Percentiles rank a stretch among this genome's conserved stretches.
phyloP scores from a whole-genome alignment of 345 rosid genomes.

The Syzygium aromaticum region DNA sequence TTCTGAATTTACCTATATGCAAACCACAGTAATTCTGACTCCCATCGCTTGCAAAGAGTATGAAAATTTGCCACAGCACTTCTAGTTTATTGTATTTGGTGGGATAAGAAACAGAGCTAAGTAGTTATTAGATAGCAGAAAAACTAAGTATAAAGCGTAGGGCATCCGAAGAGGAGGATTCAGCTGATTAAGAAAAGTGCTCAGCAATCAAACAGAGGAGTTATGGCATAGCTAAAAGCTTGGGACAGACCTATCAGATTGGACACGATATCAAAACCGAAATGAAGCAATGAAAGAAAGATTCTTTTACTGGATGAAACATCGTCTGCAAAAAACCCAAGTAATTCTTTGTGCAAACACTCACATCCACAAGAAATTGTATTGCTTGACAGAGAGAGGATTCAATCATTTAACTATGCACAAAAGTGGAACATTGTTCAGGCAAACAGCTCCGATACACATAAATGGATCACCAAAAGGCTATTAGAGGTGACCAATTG shows the following conservation, averaged over 20 bases:
- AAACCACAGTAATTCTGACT: background rate
- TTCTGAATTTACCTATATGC: slow-evolving; percentile 14
- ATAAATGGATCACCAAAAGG: background rate
- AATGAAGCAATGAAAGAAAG: background rate
- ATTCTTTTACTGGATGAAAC: background rate
- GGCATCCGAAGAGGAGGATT: background rate
- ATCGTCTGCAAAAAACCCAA: background rate
- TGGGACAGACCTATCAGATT: background rate
- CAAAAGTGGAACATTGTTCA: background rate
- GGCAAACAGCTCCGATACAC: background rate
- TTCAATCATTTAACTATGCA: background rate
- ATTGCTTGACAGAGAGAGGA: background rate
- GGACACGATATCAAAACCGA: background rate
- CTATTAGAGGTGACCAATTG: background rate
- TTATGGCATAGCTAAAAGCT: background rate
- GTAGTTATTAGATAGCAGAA: background rate
- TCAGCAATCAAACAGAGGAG: background rate
- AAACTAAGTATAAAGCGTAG: background rate
- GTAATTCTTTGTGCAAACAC: background rate
- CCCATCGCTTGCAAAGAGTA: background rate
- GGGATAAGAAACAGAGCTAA: background rate
- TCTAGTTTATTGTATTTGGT: background rate
- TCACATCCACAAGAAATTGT: background rate
- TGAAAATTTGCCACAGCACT: background rate
- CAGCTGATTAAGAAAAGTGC: background rate